phyloP scores from a whole-genome alignment of 1,284 basidiomycete species.

The Sporisorium graminicola region DNA sequence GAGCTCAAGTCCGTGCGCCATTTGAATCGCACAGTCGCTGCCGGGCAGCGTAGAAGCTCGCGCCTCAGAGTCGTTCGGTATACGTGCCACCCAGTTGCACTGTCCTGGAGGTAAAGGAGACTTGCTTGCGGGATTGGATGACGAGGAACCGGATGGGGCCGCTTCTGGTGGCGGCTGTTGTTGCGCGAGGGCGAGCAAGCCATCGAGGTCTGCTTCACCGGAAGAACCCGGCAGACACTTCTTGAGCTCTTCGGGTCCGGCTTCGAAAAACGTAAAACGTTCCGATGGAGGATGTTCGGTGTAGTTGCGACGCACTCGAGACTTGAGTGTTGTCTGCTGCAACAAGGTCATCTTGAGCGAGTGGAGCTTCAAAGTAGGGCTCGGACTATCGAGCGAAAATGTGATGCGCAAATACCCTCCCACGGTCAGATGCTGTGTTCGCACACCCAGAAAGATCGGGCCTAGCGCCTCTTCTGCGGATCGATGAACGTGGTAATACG shows the following conservation, averaged over 20 bases:
- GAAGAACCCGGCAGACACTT: slow-evolving; percentile 15
- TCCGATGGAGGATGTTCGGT: slow-evolving; percentile 45
- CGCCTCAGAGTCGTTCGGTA: slow-evolving; percentile 45
- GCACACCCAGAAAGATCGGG: slow-evolving; percentile 43
- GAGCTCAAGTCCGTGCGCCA: slow-evolving; percentile 51
- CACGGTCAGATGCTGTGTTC: slow-evolving; percentile 53
- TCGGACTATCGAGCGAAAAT: slow-evolving; percentile 43
- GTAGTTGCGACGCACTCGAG: slow-evolving; percentile 39
- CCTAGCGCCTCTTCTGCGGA: slow-evolving; percentile 40
- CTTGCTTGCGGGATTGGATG: neutral
- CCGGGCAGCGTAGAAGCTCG: slow-evolving; percentile 45
- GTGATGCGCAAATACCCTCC: slow-evolving; percentile 53
- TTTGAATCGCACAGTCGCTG: slow-evolving; percentile 41
- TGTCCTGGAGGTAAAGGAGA: slow-evolving; percentile 10
- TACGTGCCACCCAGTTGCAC: slow-evolving; percentile 52
- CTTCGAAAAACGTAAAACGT: slow-evolving; percentile 46
- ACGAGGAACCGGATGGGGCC: neutral
- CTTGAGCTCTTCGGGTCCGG: slow-evolving; percentile 32
- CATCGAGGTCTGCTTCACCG: slow-evolving; percentile 19
- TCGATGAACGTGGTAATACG: slow-evolving; percentile 51
- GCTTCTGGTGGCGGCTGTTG: slow-evolving; percentile 26
- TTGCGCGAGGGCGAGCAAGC: slow-evolving; percentile 34
- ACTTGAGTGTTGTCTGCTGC: slow-evolving; percentile 52
- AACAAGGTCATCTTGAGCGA: slow-evolving; percentile 43
- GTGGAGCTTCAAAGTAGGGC: slow-evolving; percentile 40